Base-by-base conservation (phyloP, 257 asterid genomes). In the Ballota nigra region DNA sequence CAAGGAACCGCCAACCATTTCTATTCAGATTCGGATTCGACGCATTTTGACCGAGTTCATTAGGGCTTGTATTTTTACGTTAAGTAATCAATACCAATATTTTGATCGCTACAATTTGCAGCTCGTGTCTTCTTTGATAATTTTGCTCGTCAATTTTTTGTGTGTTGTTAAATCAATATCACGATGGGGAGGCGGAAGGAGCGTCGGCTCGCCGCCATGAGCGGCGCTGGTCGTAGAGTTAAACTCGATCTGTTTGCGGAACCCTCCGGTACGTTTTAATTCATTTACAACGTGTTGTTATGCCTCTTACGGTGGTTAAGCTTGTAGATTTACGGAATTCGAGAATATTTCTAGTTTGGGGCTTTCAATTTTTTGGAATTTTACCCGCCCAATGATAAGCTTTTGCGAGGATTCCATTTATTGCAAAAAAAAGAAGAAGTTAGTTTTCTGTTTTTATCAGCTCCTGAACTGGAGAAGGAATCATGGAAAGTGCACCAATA, bases 161-260 rank as follows among this genome's bases (percentile, higher is more conserved):
- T 34, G 66, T 26, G 45, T 52, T 38, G 19, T 62, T 63, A 16
- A 75, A 31, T 63, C 43, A 19, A 10, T 56, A 49, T 28, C 23
- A 58, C 24, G 69, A 95, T 95, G 98, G 99, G 98, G 64, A 86
- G 91, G 84, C 89, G 99, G 71, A 95, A 91, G 83, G 99, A 89
- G 82, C 98, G 98, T 19, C 88, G 96, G 8, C 83, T 71, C 22
- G 99, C 97, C 55, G 92, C 96, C 70, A 72, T 77, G 73, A 73
- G 78, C 74, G 84, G 85, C 70, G 77, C 87, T 60, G 86, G 90
- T 65, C 96, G 99, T 31, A 80, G 99, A 84, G 95, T 94, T 55
- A 94, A 91, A 74, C 97, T 94, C 67, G 99, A 91, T 73, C 88
- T 94, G 70, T 88, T 81, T 57, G 93, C 92, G 93, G 99, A 95